phyloP scores from a whole-genome alignment of 768 basidiomycete genomes.

The Mrakia blollopis region DNA sequence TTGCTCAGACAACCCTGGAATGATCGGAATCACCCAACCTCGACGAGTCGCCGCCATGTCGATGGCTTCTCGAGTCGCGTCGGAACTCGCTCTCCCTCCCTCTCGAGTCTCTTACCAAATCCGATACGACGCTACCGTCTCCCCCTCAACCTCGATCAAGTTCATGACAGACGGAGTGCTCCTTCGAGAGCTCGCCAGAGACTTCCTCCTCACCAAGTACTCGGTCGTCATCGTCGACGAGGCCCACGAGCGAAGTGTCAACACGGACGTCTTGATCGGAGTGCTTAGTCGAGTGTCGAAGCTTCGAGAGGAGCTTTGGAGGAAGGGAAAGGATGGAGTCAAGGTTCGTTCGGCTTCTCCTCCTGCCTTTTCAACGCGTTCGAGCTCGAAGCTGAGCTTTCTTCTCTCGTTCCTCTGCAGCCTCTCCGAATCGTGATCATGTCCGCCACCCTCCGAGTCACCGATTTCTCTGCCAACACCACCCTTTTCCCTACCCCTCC shows the following conservation, averaged over 20 bases:
- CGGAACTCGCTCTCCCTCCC: slow-evolving; percentile 75
- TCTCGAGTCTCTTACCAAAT: slow-evolving; percentile 92
- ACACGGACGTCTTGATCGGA: slow-evolving; percentile 95
- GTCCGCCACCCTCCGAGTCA: slow-evolving; percentile 93
- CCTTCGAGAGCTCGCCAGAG: slow-evolving; percentile 81
- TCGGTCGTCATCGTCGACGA: slow-evolving; percentile 95
- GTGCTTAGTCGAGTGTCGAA: slow-evolving; percentile 90
- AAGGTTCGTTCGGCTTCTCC: slow-evolving; percentile 53
- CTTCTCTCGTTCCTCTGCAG: slow-evolving; percentile 43
- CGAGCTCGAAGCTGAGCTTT: neutral
- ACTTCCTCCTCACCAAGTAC: slow-evolving; percentile 91
- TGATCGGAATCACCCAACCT: slow-evolving; percentile 97
- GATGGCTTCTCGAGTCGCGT: slow-evolving; percentile 86
- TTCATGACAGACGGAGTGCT: slow-evolving; percentile 99
- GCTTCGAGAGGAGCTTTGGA: slow-evolving; percentile 83
- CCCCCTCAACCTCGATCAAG: slow-evolving; percentile 84
- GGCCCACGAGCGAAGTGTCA: slow-evolving; percentile 96
- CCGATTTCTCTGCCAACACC: slow-evolving; percentile 83
- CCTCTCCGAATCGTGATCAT: slow-evolving; percentile 92
- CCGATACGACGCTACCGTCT: slow-evolving; percentile 91
- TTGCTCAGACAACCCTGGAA: slow-evolving; percentile 80
- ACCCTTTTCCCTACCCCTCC: slow-evolving; percentile 75
- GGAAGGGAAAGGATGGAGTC: slow-evolving; percentile 57
- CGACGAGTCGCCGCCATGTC: slow-evolving; percentile 96
- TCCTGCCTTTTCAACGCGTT: neutral